Percentiles rank a stretch among this genome's conserved stretches.
Evolutionary conservation across 192 early-diverging fungal genomes (phyloP).

Genomic region (Chytriomyces sp.): DNA sequence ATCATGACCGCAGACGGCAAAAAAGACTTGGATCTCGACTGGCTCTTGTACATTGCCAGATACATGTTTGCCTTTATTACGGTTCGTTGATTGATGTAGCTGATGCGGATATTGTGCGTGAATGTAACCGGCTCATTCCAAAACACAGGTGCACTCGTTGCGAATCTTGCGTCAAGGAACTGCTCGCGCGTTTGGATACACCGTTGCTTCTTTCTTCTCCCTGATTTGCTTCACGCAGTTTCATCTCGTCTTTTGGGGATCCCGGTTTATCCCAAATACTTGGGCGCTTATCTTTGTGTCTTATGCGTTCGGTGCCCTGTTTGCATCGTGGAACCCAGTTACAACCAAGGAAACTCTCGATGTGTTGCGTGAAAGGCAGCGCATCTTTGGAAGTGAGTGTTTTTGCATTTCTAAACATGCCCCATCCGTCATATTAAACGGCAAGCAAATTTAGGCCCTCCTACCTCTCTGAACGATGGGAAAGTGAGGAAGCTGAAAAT

Average conservation of each 20-base stretch:
- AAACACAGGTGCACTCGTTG: conserved; percentile 44
- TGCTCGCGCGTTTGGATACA: conserved; percentile 60
- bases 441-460: conserved; percentile 61
- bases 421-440: no score
- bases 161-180: conserved; percentile 60
- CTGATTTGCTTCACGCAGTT: conserved; percentile 75
- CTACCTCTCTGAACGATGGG: conserved; percentile 71
- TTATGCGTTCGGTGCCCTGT: conserved; percentile 17
- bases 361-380: background rate
- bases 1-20: conserved; percentile 14
- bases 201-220: conserved; percentile 55
- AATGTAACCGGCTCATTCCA: conserved; percentile 1
- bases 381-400: conserved; percentile 34
- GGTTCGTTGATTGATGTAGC: background rate
- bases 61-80: conserved; percentile 14
- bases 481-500: conserved; percentile 1
- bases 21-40: background rate
- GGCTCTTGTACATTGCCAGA: conserved; percentile 24
- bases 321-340: conserved; percentile 22
- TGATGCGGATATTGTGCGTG: no score
- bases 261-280: conserved; percentile 85
- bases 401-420: background rate
- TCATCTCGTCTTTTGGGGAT: conserved; percentile 88
- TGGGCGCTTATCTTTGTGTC: conserved; percentile 76
- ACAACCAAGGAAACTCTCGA: conserved; percentile 23